Evolutionary conservation across 345 rosid genomes (phyloP).

Genomic region (Populus deltoides): DNA sequence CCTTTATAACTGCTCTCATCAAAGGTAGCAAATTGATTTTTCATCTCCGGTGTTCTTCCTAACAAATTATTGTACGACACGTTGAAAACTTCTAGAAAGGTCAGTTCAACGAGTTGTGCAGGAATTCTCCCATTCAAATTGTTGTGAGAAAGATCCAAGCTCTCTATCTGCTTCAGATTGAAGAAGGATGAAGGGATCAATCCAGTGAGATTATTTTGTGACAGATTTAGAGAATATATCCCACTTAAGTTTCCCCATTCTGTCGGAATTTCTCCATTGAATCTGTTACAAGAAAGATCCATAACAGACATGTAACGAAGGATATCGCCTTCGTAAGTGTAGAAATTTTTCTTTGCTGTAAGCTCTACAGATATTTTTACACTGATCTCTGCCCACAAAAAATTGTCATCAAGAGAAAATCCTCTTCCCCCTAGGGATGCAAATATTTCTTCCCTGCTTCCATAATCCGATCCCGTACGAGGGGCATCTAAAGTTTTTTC

Average conservation of each 20-base stretch:
- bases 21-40: conserved; percentile 27
- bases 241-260: background rate
- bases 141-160: conserved; percentile 36
- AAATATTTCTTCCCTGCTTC: too few species aligned
- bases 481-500: too few species aligned
- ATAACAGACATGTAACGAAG: background rate
- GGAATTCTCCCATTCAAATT: conserved; percentile 25
- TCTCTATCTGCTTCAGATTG: conserved; percentile 24
- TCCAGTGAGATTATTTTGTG: conserved; percentile 27
- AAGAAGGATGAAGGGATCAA: conserved; percentile 28
- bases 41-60: conserved; percentile 10
- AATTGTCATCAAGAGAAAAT: accelerated
- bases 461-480: too few species aligned
- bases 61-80: conserved; percentile 39
- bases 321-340: background rate
- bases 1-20: conserved; percentile 12
- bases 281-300: background rate
- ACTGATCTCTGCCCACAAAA: background rate
- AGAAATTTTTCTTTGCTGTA: background rate
- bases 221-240: conserved; percentile 25
- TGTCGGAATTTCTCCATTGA: background rate
- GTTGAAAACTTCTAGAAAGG: conserved; percentile 15
- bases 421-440: too few species aligned
- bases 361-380: background rate
- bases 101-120: conserved; percentile 11